Percentiles rank a stretch among this genome's conserved stretches.
Conservation (phyloP, 192 early-diverging fungal species). For the Piromyces sp. region DNA sequence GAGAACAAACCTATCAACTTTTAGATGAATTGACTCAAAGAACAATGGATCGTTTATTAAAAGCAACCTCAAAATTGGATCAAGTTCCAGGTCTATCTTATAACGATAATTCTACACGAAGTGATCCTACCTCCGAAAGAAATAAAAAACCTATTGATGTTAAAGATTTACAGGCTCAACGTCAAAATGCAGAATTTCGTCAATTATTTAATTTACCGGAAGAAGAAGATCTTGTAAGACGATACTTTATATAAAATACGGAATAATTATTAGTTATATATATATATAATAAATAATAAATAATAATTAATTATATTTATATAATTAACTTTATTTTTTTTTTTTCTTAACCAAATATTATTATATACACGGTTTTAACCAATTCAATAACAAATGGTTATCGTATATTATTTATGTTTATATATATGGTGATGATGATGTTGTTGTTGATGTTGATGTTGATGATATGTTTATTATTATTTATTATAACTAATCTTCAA, state of each 20-base stretch:
- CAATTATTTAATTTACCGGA: conserved; percentile 58
- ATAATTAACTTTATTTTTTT: too few species aligned
- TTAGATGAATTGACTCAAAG: conserved; percentile 75
- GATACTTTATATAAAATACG: conserved; percentile 39
- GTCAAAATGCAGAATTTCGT: conserved; percentile 53
- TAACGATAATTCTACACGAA: neutral
- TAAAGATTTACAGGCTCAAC: neutral
- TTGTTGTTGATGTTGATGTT: too few species aligned
- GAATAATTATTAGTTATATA: too few species aligned
- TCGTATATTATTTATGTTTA: too few species aligned
- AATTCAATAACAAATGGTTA: too few species aligned
- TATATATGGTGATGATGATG: too few species aligned
- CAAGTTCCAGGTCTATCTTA: conserved; percentile 19
- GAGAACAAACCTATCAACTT: conserved; percentile 91
- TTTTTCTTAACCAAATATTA: too few species aligned
- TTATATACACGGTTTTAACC: too few species aligned
- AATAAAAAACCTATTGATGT: neutral
- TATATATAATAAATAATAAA: too few species aligned
- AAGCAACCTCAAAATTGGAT: conserved; percentile 45
- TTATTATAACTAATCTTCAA: too few species aligned
- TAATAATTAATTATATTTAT: too few species aligned
- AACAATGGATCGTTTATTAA: conserved; percentile 73
- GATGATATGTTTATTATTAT: too few species aligned
- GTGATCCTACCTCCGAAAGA: neutral
- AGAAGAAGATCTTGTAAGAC: conserved; percentile 53